These are phyloP conservation scores for Leucosporidium yakuticum DNA, from an alignment of 768 basidiomycete genomes.

Conservation along the genomic window DNA sequence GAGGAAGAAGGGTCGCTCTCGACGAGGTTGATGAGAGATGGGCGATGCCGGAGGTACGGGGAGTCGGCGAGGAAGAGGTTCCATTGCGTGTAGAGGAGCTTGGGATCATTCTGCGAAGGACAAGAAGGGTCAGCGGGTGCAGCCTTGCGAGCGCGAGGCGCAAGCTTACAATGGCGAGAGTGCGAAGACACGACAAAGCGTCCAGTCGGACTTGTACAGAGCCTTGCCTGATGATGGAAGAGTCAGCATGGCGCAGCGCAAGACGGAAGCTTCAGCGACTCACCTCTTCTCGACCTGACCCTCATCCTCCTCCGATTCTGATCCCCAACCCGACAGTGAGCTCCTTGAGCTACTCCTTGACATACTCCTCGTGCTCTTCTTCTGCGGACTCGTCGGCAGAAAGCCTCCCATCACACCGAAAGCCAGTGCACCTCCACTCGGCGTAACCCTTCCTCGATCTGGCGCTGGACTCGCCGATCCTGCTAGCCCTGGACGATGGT, in stretches of 20 bases:
- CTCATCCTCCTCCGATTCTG: constrained; percentile 18
- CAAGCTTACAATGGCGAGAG: constrained; percentile 6
- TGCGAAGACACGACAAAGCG: constrained; percentile 14
- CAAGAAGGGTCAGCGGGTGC: not conserved
- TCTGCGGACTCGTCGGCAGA: not conserved
- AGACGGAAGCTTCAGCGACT: not conserved
- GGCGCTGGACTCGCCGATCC: not conserved
- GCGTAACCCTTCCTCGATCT: not conserved
- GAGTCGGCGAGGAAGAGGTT: constrained; percentile 28
- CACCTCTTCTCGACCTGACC: not conserved
- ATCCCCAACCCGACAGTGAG: not conserved
- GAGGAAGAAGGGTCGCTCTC: constrained; percentile 13
- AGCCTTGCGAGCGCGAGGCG: not conserved
- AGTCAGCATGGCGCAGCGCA: too few species aligned
- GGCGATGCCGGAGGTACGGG: constrained; percentile 11
- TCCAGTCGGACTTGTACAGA: constrained; percentile 18
- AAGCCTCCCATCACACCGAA: constrained; percentile 30
- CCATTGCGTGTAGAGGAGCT: constrained; percentile 19
- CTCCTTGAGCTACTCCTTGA: constrained; percentile 1
- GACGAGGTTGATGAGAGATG: constrained; percentile 17
- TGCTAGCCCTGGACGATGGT: not conserved
- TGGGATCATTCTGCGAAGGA: not conserved
- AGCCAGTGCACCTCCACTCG: not conserved
- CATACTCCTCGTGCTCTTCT: not conserved
- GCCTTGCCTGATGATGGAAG: not conserved